Evolutionary conservation across 139 green algal genomes (phyloP), one percentile per base, ranked within the genome.

Genomic region (Nannochloris sp.): DNA sequence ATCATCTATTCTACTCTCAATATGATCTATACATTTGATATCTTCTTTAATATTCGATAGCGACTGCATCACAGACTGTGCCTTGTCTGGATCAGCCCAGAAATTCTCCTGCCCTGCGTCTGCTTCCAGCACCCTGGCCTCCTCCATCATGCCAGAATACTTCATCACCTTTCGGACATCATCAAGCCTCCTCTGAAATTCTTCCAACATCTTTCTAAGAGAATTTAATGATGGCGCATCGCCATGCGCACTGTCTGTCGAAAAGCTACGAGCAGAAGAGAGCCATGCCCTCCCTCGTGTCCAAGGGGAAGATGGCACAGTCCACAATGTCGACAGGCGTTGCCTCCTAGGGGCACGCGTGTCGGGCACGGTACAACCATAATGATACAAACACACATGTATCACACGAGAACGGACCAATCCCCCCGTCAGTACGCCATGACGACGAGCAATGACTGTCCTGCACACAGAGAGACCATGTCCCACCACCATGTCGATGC

Each of bases 51-150:
- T 31, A 29, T 40, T 16, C 13, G 25, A 44, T 20, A 84, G 43
- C n/a, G 61, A 26, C 17, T 77, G 61, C 61, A 91, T 59, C 30
- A 92, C 50, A 8, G 48, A 43, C 37, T 84, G 67, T 11, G 84
- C 88, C 20, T 59, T 30, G 0, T 40, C 62, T 2, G 73, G 65
- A 53, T 90, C 66, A 37, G 88, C 86, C 88, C 88, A 95, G 46
- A 95, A 62, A 1, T 64, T 67, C 1, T 62, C 55, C 1, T 63
- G 62, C 3, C 49, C 56, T 12, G 73, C 63, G 4, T 78, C 49
- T n/a, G 65, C 16, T 67, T 90, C 82, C 63, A 87, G 66, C 10
- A 73, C 60, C 2, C 53, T 70, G 26, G 86, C 44, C 6, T 53
- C 48, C 20, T 53, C 26, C 23, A 59, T 46, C 4, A 84, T 66